Evolutionary conservation across 176 grass and related monocot genomes (phyloP).

Genomic region (Paspalum vaginatum): DNA sequence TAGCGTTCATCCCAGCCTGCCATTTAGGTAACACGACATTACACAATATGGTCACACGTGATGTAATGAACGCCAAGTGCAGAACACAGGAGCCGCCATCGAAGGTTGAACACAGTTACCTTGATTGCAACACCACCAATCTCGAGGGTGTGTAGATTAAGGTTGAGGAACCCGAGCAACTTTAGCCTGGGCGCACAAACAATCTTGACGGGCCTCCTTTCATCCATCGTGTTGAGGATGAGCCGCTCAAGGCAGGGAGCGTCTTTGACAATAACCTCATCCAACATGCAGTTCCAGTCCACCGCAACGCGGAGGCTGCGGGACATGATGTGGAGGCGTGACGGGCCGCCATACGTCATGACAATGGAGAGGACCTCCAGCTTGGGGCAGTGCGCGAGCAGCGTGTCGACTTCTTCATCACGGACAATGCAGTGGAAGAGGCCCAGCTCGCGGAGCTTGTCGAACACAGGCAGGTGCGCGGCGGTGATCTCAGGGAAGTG

Average conservation of each 20-base stretch:
- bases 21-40: not conserved
- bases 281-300: not conserved
- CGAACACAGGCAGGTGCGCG: not conserved
- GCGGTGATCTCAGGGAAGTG: conserved; percentile 9
- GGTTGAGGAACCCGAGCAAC: conserved; percentile 34
- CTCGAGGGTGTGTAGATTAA: conserved; percentile 22
- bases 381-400: conserved; percentile 7
- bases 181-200: conserved; percentile 26
- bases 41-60: not conserved
- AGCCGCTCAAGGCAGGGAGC: conserved; percentile 45
- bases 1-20: conserved; percentile 29
- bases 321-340: conserved; percentile 12
- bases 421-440: not conserved
- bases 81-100: not conserved
- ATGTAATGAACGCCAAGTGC: not conserved
- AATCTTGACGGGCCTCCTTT: conserved; percentile 15
- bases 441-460: conserved; percentile 9
- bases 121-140: conserved; percentile 37
- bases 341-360: not conserved
- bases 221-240: not conserved
- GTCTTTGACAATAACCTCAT: conserved; percentile 24
- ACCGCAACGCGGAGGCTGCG: conserved; percentile 1
- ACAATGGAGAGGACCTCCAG: conserved; percentile 29
- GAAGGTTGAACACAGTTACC: not conserved
- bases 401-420: not conserved